Evolutionary conservation across 2,329 filamentous ascomycete species (phyloP).

Genomic region (Colletotrichum australisinense): DNA sequence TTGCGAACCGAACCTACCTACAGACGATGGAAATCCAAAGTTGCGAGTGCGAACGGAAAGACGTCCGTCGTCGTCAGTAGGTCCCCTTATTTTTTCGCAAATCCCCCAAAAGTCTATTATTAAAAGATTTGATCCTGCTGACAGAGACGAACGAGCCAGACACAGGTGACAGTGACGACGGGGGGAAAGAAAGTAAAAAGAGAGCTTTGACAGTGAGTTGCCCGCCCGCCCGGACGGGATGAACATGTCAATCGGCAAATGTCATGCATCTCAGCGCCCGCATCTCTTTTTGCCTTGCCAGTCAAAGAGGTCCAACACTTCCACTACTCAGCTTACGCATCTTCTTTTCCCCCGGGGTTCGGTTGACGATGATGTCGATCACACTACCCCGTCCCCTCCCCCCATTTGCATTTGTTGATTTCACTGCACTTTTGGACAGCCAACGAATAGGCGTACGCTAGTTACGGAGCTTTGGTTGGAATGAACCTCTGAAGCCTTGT

Average conservation of each 20-base stretch:
- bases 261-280: slow-evolving; percentile 32
- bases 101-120: not conserved
- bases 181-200: not conserved
- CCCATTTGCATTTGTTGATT: too few species aligned
- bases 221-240: slow-evolving; percentile 17
- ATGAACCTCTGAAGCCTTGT: not conserved
- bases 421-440: not conserved
- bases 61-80: too few species aligned
- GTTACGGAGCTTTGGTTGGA: not conserved
- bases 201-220: not conserved
- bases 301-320: not conserved
- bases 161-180: not conserved
- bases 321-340: not conserved
- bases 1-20: too few species aligned
- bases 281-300: slow-evolving; percentile 23
- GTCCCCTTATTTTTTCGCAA: not conserved
- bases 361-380: not conserved
- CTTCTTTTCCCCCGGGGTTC: not conserved
- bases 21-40: not conserved
- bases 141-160: not conserved
- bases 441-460: not conserved
- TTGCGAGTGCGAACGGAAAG: not conserved
- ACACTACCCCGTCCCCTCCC: too few species aligned
- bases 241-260: slow-evolving; percentile 28
- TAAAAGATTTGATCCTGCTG: not conserved